Evolutionary conservation across 257 asterid genomes (phyloP), one percentile per base, ranked within the genome.

Genomic region (Echites panduratus): DNA sequence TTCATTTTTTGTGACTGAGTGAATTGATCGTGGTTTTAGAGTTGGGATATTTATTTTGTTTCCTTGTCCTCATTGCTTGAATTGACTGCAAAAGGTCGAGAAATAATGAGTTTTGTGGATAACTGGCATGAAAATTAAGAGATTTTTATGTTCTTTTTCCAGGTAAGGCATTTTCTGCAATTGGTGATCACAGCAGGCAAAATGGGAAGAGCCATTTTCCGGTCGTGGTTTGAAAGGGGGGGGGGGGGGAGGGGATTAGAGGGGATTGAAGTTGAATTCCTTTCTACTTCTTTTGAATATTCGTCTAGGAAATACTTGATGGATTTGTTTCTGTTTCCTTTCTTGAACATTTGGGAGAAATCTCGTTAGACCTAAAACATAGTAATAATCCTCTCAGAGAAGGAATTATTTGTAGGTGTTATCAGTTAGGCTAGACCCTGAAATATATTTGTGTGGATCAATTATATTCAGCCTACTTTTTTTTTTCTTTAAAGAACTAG

Each of bases 41-140:
- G 43, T 66, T 45, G n/a, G 74, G 50, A 45, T 68, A 24, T 26
- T 45, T 43, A 26, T 41, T 53, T 70, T 27, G 3, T n/a, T 45
- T 29, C 14, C 10, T 19, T 17, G 9, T 44, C 64, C 0, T 26
- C 41, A 49, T 59, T n/a, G n/a, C 68, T 13, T 54, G 63, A 43
- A 53, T 68, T 48, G 24, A 13, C 62, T 49, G 62, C 26, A 3
- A 69, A 69, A 69, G 47, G 62, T 0, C 17, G 11, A 10, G 56
- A 47, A 70, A 70, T 27, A 22, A 19, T 52, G 47, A 66, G n/a
- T 44, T 41, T 29, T 74, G 22, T 75, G 73, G 53, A 58, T 32
- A 12, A 20, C 32, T 58, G 64, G 54, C 49, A 45, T 4, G 29
- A 50, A 64, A 41, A 10, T 2, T 73, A 40, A 16, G 59, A 11